phyloP scores from a whole-genome alignment of 73 alveolate genomes.

The Paramecium pentaurelia region DNA sequence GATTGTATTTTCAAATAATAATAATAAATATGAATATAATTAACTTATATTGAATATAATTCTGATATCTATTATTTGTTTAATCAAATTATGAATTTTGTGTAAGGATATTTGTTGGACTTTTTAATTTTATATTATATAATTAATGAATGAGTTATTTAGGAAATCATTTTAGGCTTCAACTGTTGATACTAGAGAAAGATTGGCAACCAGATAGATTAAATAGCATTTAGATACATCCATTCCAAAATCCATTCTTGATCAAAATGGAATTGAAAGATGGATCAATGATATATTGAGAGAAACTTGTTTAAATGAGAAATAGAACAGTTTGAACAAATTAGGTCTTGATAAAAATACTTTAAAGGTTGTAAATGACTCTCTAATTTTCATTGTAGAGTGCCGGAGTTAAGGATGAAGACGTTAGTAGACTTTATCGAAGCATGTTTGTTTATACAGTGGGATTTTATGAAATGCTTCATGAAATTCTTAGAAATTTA shows the following conservation, averaged over 20 bases:
- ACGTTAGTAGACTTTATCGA: neutral
- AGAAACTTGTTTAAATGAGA: slow-evolving; percentile 5
- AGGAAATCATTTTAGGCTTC: neutral
- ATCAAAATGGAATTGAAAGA: neutral
- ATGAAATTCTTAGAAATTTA: neutral
- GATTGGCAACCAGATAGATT: neutral
- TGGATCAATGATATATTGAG: slow-evolving; percentile 10
- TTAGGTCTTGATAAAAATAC: neutral
- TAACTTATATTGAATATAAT: neutral
- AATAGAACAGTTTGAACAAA: neutral
- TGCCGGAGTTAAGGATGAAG: slow-evolving; percentile 32
- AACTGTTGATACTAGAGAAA: neutral
- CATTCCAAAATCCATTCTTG: neutral
- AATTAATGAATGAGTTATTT: neutral
- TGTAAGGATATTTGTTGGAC: neutral
- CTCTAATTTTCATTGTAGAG: neutral
- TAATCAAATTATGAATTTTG: neutral
- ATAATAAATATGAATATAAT: too few relatives aligned
- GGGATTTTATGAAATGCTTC: slow-evolving; percentile 25
- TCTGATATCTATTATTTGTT: too few relatives aligned
- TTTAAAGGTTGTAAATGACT: neutral
- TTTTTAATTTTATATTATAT: neutral
- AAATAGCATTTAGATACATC: neutral
- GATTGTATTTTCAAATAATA: too few relatives aligned
- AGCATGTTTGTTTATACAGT: slow-evolving; percentile 12